phyloP scores from a whole-genome alignment of 73 alveolate genomes.

The Blepharisma stoltei region DNA sequence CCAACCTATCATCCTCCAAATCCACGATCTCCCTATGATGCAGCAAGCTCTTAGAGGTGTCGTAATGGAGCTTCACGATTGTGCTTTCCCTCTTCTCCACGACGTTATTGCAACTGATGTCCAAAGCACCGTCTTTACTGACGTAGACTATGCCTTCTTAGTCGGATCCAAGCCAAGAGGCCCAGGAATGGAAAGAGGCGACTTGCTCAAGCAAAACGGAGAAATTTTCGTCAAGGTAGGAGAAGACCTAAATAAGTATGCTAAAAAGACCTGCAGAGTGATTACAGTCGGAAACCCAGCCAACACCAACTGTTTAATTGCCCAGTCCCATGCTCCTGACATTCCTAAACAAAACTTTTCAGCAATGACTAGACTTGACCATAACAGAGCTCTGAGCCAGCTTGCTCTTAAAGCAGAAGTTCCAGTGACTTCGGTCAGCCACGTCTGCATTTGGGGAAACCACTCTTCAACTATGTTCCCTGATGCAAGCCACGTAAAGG shows the following conservation, averaged over 20 bases:
- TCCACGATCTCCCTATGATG: constrained; percentile 71
- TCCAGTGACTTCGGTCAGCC: constrained; percentile 46
- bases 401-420: constrained; percentile 46
- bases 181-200: constrained; percentile 92
- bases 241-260: constrained; percentile 66
- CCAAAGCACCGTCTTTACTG: constrained; percentile 72
- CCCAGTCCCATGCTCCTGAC: constrained; percentile 66
- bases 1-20: constrained; percentile 54
- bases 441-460: constrained; percentile 82
- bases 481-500: constrained; percentile 39
- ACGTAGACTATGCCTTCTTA: constrained; percentile 76
- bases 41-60: constrained; percentile 68
- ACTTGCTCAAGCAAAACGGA: constrained; percentile 70
- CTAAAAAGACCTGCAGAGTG: constrained; percentile 71
- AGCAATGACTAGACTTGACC: constrained; percentile 82
- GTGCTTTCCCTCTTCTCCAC: constrained; percentile 67
- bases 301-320: constrained; percentile 77
- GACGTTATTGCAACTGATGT: constrained; percentile 68
- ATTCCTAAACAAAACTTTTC: constrained; percentile 77
- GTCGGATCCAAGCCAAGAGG: constrained; percentile 86
- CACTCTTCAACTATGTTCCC: constrained; percentile 75
- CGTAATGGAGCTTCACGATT: constrained; percentile 78
- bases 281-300: constrained; percentile 90
- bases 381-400: constrained; percentile 72
- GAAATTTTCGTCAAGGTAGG: constrained; percentile 84